phyloP scores from a whole-genome alignment of 2,329 filamentous ascomycete species.

The Alternaria brassicae region DNA sequence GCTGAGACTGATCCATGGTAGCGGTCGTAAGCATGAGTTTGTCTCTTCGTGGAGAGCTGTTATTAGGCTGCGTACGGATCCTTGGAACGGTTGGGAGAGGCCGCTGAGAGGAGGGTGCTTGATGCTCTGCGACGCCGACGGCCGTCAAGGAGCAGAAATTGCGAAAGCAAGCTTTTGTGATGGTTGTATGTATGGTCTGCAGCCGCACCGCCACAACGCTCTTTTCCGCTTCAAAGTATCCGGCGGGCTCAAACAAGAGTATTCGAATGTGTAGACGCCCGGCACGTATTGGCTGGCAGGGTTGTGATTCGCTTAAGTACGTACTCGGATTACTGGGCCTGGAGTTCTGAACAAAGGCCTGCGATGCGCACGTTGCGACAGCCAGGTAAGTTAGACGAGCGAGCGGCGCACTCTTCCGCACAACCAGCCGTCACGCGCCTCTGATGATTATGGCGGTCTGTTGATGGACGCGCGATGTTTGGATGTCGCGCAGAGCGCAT shows the following conservation, averaged over 20 bases:
- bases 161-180: slow-evolving; percentile 8
- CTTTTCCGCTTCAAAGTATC: slow-evolving; percentile 10
- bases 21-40: background rate
- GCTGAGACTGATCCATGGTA: slow-evolving; percentile 19
- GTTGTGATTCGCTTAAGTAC: slow-evolving; percentile 6
- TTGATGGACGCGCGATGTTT: slow-evolving; percentile 6
- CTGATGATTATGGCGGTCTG: background rate
- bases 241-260: slow-evolving; percentile 12
- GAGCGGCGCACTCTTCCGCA: background rate
- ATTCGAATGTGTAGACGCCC: background rate
- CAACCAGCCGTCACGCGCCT: background rate
- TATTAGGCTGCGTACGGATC: background rate
- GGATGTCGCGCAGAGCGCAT: slow-evolving; percentile 1
- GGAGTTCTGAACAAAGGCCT: background rate
- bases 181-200: slow-evolving; percentile 13
- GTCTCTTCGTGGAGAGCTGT: background rate
- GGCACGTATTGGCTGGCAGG: background rate
- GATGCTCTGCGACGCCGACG: slow-evolving; percentile 9
- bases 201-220: slow-evolving; percentile 22
- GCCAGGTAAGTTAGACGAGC: background rate
- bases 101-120: slow-evolving; percentile 1
- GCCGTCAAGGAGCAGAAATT: slow-evolving; percentile 5
- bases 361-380: background rate
- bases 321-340: background rate
- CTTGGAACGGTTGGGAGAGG: slow-evolving; percentile 4